Base-by-base conservation (phyloP, 2,329 filamentous ascomycete genomes). In the Beauveria sp. region DNA sequence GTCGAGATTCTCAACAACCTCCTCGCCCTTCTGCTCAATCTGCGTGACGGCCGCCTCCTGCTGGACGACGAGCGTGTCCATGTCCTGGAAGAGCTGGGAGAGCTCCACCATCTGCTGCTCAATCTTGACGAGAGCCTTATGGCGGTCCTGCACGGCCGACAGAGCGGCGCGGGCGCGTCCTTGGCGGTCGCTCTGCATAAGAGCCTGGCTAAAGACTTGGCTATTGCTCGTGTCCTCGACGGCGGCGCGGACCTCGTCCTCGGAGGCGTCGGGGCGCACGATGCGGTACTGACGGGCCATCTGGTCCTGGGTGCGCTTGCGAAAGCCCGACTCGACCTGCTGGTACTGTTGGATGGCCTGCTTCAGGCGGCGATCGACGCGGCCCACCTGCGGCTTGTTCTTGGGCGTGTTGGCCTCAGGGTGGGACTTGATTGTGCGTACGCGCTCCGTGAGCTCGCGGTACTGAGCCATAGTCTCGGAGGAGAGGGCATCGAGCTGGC, bases 221-320 rank as follows among this genome's bases (percentile, higher is more conserved):
- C 87, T 85, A 66, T 88, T 83, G 16, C 77, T 82, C 67, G 83
- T 82, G 68, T 91, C 86, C 69, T 93, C 86, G 0, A 93, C 88
- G 18, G 90, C 91, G 62, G 88, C 84, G 63, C 83, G 82, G 31
- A 97, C 85, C 74, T 98, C 92, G 49, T 82, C 79, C 60, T 95
- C 90, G 31, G 85, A 83, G 3, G 91, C 91, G 62, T 96, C 87
- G 24, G 92, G 90, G 66, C 87, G 84, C 61, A 95, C 93, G 72
- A 98, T 97, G 63, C 89, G 85, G 76, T 96, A 96, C 73, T 97
- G 92, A 61, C 95, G 85, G 66, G 87, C 89, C 77, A 96, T 90
- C 75, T 96, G 91, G 55, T 91, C 89, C 72, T 90, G 84, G 38
- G 91, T 86, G 67, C 88, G 87, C 75, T 89, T 89, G 71, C 89